phyloP scores from a whole-genome alignment of 352 stramenopile species.

The Pythium utonaiense region DNA sequence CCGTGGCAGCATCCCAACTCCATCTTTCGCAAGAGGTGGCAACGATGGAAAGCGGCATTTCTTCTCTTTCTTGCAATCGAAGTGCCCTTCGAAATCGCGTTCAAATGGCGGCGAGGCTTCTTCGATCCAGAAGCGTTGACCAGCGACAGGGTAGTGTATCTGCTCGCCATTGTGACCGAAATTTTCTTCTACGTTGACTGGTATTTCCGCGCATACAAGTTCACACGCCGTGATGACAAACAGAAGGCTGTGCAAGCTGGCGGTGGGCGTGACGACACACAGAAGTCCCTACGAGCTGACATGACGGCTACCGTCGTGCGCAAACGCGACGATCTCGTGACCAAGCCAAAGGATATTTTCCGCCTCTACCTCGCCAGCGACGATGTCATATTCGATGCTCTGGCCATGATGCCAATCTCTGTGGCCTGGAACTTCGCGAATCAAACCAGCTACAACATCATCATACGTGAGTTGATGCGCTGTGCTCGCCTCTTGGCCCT shows the following conservation, averaged over 20 bases:
- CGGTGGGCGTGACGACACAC: background rate
- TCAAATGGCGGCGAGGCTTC: conserved; percentile 20
- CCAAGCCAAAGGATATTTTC: conserved; percentile 13
- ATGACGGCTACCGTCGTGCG: background rate
- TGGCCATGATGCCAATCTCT: conserved; percentile 32
- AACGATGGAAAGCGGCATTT: conserved; percentile 10
- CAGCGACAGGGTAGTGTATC: conserved; percentile 33
- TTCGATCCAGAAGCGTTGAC: conserved; percentile 22
- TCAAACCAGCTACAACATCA: conserved; percentile 33
- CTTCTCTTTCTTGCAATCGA: conserved; percentile 18
- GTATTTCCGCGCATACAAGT: conserved; percentile 39
- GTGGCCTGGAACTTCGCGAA: conserved; percentile 52
- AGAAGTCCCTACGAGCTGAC: conserved; percentile 8
- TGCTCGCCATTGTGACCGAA: conserved; percentile 33
- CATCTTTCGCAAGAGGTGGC: conserved; percentile 10
- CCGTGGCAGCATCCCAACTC: conserved; percentile 10
- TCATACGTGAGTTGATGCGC: conserved; percentile 28
- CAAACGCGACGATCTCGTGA: conserved; percentile 12
- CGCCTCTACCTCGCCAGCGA: conserved; percentile 33
- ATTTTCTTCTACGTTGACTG: conserved; percentile 62
- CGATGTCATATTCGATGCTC: conserved; percentile 27
- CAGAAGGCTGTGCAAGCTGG: background rate
- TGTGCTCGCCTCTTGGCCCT: conserved; percentile 41
- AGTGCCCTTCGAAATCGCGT: conserved; percentile 22
- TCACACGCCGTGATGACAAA: conserved; percentile 23